These are phyloP conservation scores for Hamamelis virginiana DNA, from an alignment of 164 flowering plant genomes.

Conservation along the genomic window DNA sequence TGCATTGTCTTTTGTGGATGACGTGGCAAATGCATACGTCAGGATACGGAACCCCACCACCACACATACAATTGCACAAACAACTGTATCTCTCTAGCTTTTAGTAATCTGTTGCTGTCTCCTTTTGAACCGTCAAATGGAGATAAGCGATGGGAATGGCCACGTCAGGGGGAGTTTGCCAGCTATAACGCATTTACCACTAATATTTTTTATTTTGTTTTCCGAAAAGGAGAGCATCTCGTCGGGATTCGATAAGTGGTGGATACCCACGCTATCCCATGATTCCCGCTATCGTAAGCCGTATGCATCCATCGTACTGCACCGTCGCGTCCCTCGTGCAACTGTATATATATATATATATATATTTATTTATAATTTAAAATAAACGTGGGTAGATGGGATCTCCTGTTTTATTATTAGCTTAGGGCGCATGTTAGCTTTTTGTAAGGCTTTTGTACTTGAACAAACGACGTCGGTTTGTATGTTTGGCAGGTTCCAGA, in stretches of 20 bases:
- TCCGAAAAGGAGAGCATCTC: slow-evolving; percentile 37
- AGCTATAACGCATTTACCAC: slow-evolving; percentile 28
- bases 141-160: slow-evolving; percentile 6
- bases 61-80: too few relatives aligned
- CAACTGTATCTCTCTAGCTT: not conserved
- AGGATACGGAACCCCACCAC: too few relatives aligned
- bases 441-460: too few relatives aligned
- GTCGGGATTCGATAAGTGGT: slow-evolving; percentile 30
- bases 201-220: slow-evolving; percentile 5
- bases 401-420: too few relatives aligned
- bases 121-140: slow-evolving; percentile 24
- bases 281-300: slow-evolving; percentile 39
- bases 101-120: slow-evolving; percentile 15
- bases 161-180: slow-evolving; percentile 10
- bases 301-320: slow-evolving; percentile 22
- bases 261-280: slow-evolving; percentile 20
- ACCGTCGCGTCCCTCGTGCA: not conserved
- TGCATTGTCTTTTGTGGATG: too few relatives aligned
- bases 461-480: too few relatives aligned
- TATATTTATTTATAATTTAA: too few relatives aligned
- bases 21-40: slow-evolving; percentile 7
- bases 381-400: too few relatives aligned
- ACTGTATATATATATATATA: not conserved
- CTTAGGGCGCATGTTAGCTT: too few relatives aligned
- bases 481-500: too few relatives aligned